Evolutionary conservation across 495 filamentous ascomycete species (phyloP), one percentile per base, ranked within the genome.

Genomic region (Penicillium salamii): DNA sequence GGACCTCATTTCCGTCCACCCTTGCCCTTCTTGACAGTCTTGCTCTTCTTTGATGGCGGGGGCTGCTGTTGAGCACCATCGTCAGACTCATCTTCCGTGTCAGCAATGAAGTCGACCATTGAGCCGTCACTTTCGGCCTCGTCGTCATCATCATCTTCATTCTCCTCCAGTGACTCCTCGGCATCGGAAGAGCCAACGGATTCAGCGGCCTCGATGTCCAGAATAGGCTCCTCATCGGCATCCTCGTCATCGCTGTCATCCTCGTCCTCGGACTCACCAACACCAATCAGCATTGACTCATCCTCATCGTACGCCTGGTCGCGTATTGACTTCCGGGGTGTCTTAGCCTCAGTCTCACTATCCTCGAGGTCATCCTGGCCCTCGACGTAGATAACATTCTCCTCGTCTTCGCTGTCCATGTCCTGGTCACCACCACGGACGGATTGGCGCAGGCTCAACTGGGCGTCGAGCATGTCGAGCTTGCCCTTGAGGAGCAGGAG

Each of bases 401-500:
- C 86, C 41, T 86, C 78, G n/a, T 87, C 85, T 2, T 86, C 87
- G 28, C 83, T 84, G 69, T 50, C 81, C 75, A 57, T 76, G 52
- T 40, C 69, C 26, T 75, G 76, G n/a, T 61, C 67, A 23, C 69
- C 67, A 13, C 67, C 65, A 54, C 66, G 69, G 62, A 89, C 77
- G 14, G 74, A 76, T 48, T 83, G 82, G 23, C 93, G 76, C 52
- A 95, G 68, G 52, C 90, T 81, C 47, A 96, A 79, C 67, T 98
- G 93, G 9, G 90, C 85, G 47, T 90, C 81, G 37, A 96, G 72
- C 82, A 97, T 86, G 62, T 97, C 92, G 8, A 97, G 78, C 62
- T 93, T 91, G 12, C 91, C 91, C 71, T 96, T 95, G 20, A 98
- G 77, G n/a, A 88, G 75, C 18, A 97, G 75, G 28, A 98, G 71